Conservation (phyloP, 208 protist genomes). For the Trypanosoma cruzi region DNA sequence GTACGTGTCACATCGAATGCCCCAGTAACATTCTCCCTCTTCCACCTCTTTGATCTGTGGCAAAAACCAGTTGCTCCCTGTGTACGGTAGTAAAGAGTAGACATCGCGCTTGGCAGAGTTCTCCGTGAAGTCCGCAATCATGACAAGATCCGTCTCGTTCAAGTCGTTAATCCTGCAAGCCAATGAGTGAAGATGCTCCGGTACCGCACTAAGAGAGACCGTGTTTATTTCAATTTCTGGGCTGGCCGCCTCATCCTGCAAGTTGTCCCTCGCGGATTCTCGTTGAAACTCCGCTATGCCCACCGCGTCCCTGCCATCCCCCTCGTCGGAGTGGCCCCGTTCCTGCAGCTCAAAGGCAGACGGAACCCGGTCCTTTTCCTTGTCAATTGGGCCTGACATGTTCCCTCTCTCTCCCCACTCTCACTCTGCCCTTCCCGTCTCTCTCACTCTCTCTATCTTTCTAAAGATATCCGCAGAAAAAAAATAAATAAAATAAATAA, state of each 20-base stretch:
- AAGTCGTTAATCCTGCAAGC: slow-evolving; percentile 54
- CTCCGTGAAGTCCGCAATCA: slow-evolving; percentile 56
- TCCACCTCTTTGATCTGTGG: slow-evolving; percentile 49
- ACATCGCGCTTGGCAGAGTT: slow-evolving; percentile 57
- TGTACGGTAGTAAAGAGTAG: slow-evolving; percentile 78
- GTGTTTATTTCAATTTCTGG: neutral
- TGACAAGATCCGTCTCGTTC: slow-evolving; percentile 50
- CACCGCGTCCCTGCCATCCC: no score
- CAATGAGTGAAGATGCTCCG: slow-evolving; percentile 52
- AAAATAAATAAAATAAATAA: no score
- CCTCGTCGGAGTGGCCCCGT: no score
- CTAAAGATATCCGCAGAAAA: no score
- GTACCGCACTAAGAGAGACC: slow-evolving; percentile 22
- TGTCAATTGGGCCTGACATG: no score
- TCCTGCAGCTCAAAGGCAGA: no score
- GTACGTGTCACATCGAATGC: slow-evolving; percentile 39
- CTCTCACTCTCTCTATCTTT: no score
- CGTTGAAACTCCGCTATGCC: no score
- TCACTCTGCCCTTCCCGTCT: no score
- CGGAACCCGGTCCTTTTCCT: no score
- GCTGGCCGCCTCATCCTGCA: neutral
- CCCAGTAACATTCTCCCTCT: slow-evolving; percentile 43
- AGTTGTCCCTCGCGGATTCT: neutral
- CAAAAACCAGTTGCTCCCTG: slow-evolving; percentile 77
- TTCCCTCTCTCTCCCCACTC: no score